Base-by-base conservation (phyloP, 192 early-diverging fungal genomes). In the Neocallimastix lanati region DNA sequence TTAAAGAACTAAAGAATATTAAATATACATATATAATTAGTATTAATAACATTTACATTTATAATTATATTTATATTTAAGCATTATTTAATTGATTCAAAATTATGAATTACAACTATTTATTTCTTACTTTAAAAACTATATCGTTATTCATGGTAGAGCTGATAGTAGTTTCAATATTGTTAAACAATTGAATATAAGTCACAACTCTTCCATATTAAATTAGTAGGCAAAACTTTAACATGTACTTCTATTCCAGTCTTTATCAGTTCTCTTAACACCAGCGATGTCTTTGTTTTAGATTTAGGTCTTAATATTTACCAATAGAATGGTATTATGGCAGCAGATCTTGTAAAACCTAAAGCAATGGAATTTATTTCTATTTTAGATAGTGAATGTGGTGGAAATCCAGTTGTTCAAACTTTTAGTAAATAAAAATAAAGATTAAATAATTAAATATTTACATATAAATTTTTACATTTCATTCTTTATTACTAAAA, bases 151-250 rank as follows among this genome's bases (percentile, higher is more conserved):
- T 15, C 80, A 85, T 50, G 94, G 94, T 67, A 93, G 93, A 28
- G 90, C 92, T 78, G 86, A 82, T 14, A 85, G 89, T 78, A 93
- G 94, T 29, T 95, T 95, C 85, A 87, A 90, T 80, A 91, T 92
- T 78, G 87, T 90, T 78, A 86, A 88, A 77, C 79, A 76, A 76
- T 29, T 25, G 79, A 79, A 29, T 79, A 79, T 77, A 28, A 77
- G 12, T 76, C 58, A 79, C 40, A 77, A 38, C 79, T 79, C 6
- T 79, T 77, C 21, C 79, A 79, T 29, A 77, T 79, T 77, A 79
- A 79, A 12, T 25, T 16, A 28, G 36, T 79, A 13, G 18, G n/a
- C 28, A 36, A 14, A 0, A 29, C 79, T 79, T 79, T 79, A 79
- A 76, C 38, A 1, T 15, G 16, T n/a, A 78, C 77, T n/a, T 36